Evolutionary conservation across 1,139 yeast species (phyloP), one percentile per base, ranked within the genome.

Genomic region (Hemisphaericaspora lyxosophila): DNA sequence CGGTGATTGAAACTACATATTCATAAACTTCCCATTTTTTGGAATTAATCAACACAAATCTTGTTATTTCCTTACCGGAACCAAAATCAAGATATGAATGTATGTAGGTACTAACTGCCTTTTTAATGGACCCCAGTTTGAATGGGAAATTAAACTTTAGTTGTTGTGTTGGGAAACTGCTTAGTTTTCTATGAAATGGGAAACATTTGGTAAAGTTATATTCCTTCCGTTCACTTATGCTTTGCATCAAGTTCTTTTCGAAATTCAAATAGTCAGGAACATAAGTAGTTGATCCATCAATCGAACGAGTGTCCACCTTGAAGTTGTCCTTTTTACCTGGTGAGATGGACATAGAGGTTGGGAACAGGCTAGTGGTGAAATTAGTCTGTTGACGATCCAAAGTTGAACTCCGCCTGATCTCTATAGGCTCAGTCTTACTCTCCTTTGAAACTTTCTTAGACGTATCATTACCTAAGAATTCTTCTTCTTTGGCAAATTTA

Each of bases 201-300:
- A 87, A 89, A 50, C 94, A 86, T 51, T 82, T 83, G 13, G 82
- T 80, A 59, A 82, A 87, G 41, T 81, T 72, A 46, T 76, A 70
- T 55, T 86, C 95, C 43, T 76, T 75, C 33, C 65, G 65, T 46
- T 73, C 75, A 42, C 61, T 64, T 22, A 64, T 51, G 20, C 53
- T 54, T 34, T 55, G 47, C 11, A 57, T 46, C n/a, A 57, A 41
- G 27, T 47, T 47, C 34, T 54, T 53, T 45, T 62, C 68, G 34
- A 51, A 47, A 17, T 41, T 44, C 7, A 46, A 35, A 28, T 28
- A 28, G 2, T 37, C 26, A 7, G 34, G 34, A n/a, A 31, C 18
- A n/a, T 36, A 33, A 13, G 13, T 15, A 7, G 29, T 16, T 12
- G 29, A 25, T 5, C 31, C 18, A 23, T 19, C 34, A 8, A 11